A percentile compares a stretch with the other conserved stretches of the same genome.
Conservation (phyloP, 179 eudicot species). For the Actinidia arguta region DNA sequence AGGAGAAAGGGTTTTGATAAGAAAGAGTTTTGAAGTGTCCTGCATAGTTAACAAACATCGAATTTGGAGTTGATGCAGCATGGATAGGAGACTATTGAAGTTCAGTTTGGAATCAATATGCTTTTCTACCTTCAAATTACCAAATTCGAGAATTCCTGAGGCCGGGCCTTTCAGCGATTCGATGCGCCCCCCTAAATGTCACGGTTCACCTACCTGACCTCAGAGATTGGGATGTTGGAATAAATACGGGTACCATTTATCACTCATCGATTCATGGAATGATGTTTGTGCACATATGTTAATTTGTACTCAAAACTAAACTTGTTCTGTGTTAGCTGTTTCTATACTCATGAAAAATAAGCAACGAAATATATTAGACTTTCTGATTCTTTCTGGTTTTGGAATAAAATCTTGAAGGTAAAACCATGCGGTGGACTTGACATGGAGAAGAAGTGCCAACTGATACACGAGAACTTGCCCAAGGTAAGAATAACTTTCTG, state of each 20-base stretch:
- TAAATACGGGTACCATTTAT: no score
- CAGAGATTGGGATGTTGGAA: not conserved
- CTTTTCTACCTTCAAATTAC: not conserved
- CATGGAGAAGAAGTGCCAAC: conserved; percentile 57
- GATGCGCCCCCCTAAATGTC: not conserved
- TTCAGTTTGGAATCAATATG: not conserved
- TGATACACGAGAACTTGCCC: conserved; percentile 66
- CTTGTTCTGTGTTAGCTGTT: not conserved
- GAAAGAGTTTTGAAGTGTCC: not conserved
- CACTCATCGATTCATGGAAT: not conserved
- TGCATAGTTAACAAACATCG: not conserved
- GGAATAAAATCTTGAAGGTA: conserved; percentile 42
- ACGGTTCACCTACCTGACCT: not conserved
- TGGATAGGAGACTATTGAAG: not conserved
- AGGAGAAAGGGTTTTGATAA: not conserved
- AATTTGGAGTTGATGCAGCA: not conserved
- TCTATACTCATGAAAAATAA: not conserved
- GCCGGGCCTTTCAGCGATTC: not conserved
- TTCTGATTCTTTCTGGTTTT: conserved; percentile 16
- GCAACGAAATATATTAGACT: not conserved
- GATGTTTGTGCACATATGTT: not conserved
- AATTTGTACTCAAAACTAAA: not conserved
- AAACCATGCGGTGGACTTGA: conserved; percentile 73
- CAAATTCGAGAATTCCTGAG: not conserved
- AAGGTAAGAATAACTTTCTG: conserved; percentile 43